Base-by-base conservation (phyloP, 192 early-diverging fungal species). In the Jimgerdemannia flammicorona region DNA sequence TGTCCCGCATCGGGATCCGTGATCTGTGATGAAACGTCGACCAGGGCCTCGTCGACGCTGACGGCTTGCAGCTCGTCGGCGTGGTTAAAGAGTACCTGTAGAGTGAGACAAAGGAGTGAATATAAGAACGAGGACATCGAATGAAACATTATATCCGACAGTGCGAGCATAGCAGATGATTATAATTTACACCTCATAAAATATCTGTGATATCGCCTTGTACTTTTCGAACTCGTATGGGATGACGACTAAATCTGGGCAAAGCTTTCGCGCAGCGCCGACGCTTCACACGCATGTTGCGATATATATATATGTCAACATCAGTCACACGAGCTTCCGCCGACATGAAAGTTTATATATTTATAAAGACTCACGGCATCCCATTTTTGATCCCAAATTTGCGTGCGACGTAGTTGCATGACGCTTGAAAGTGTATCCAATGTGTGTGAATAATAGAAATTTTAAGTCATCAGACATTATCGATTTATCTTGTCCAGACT, bases 321-420 rank as follows among this genome's bases (percentile, higher is more conserved):
- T 3, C 1, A 68, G n/a, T 39, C 43, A 59, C 2, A 10, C 2
- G 2, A 10, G 49, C 49, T 59, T 59, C 49, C 49, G 14, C 49
- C 14, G 49, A 59, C 49, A 14, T 59, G 49, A 2, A 59, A 59
- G 3, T 44, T 66, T 44, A 20, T 42, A 40, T 39, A 44, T 54
- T 44, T 67, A 66, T 80, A 82, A 8, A 8, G 40, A 72, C 77
- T 70, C 72, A 82, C 80, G 20, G 68, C 89, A 95, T 94, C 43
- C 95, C 95, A 77, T 96, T 98, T 54, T 77, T 79, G 20, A 96
- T 81, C 0, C 94, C 93, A 79, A 81, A 91, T 10, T 79, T 77
- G 0, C 97, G 90, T 4, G 96, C 95, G 64, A 88, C 74, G 73
- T 98, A 98, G 78, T 96, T 98, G 76, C 93, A 96, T 4, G 91